A percentile compares a stretch with the other conserved stretches of the same genome.
phyloP scores from a whole-genome alignment of 805 yeast species.

The Ascoidea rubescens region DNA sequence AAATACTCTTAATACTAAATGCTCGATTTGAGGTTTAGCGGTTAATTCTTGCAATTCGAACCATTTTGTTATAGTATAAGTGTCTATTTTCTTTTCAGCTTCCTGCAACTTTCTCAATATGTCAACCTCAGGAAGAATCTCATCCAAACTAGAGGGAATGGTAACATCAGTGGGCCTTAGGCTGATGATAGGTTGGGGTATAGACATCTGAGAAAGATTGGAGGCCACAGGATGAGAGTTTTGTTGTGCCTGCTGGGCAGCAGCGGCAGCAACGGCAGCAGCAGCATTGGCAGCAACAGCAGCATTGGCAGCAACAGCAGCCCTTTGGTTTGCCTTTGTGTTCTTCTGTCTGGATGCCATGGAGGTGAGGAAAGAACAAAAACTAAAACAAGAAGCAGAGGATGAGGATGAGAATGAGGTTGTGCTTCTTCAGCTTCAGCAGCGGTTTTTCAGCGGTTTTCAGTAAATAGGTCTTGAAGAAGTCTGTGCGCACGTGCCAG shows the following conservation, averaged over 20 bases:
- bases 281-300: conserved; percentile 12
- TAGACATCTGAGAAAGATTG: conserved; percentile 6
- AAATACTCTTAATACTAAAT: conserved; percentile 61
- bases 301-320: conserved; percentile 9
- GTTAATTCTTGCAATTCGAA: conserved; percentile 70
- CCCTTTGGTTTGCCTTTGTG: conserved; percentile 2
- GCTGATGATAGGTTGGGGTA: conserved; percentile 11
- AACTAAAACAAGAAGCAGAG: too few species aligned
- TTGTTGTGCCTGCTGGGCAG: conserved; percentile 10
- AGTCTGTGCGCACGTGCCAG: too few species aligned
- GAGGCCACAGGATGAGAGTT: conserved; percentile 5
- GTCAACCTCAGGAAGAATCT: conserved; percentile 53
- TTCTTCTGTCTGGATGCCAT: background rate
- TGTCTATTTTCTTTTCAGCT: conserved; percentile 74
- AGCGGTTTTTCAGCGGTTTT: too few species aligned
- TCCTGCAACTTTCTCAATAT: conserved; percentile 57
- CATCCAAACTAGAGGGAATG: conserved; percentile 30
- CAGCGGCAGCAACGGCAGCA: conserved; percentile 11
- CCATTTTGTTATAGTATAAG: conserved; percentile 69
- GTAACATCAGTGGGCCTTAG: conserved; percentile 38
- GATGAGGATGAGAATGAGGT: too few species aligned
- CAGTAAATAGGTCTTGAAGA: too few species aligned
- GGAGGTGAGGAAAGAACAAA: too few species aligned
- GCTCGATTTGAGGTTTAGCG: conserved; percentile 28
- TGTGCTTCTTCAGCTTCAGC: too few species aligned